Evolutionary conservation across 495 filamentous ascomycete genomes (phyloP), one percentile per base, ranked within the genome.

Genomic region (Xylaria nigripes): DNA sequence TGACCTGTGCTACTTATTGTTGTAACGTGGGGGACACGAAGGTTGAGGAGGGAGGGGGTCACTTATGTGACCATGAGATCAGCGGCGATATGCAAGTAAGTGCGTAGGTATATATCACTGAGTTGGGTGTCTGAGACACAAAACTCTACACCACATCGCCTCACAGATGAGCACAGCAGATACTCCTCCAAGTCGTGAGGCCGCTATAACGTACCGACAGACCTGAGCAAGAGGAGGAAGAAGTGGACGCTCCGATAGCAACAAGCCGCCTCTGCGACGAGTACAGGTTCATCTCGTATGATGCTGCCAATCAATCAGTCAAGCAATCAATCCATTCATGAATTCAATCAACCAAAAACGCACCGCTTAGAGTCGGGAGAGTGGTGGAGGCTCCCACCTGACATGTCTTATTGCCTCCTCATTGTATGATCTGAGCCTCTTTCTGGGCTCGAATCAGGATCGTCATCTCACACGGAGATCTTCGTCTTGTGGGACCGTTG

Each of bases 191-290:
- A 18, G 36, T 40, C 36, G 2, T 19, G 36, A 40, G 3, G 32
- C 13, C 13, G 8, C 13, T n/a, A 36, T 36, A n/a, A 36, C 13
- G 13, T 36, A 36, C 32, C 2, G 32, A 15, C 6, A 7, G 13
- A 8, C 32, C 7, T 3, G 32, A 36, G 13, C 32, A 12, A 30
- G 27, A 30, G 27, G 27, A 36, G 32, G 32, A 12, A 25, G 50
- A 53, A 38, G 50, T 45, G 41, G 45, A 42, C 29, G 29, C 19
- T 38, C 42, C n/a, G 32, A 45, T 38, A n/a, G 15, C 41, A 52
- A n/a, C 2, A 46, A 27, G 15, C 18, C 45, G 16, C 6, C 19
- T 9, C 18, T 40, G 49, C 40, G 40, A 43, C 9, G 16, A 42
- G 2, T 21, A 9, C 21, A n/a, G 18, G 25, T 13, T 41, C n/a